These are phyloP conservation scores for Fusarium virguliforme DNA, from an alignment of 2,329 filamentous ascomycete genomes.

Conservation along the genomic window DNA sequence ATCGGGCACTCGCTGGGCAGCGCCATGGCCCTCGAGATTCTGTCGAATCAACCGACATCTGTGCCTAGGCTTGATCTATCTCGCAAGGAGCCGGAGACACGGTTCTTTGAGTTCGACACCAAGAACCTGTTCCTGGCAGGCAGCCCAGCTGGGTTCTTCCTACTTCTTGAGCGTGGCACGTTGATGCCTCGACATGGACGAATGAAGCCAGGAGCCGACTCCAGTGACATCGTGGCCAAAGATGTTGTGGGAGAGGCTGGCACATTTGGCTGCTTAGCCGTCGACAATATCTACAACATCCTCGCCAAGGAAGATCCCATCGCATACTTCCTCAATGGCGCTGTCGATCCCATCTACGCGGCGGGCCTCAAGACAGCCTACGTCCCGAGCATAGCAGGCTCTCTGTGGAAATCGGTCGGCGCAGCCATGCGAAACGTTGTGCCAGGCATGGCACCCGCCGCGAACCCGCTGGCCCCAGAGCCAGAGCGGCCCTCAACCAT, in stretches of 20 bases:
- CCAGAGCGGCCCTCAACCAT: constrained; percentile 58
- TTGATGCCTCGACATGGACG: constrained; percentile 84
- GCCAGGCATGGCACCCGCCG: constrained; percentile 63
- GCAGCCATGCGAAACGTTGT: constrained; percentile 75
- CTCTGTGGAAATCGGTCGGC: constrained; percentile 76
- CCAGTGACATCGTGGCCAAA: constrained; percentile 69
- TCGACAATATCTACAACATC: constrained; percentile 98
- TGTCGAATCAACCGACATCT: constrained; percentile 88
- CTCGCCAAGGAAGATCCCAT: constrained; percentile 82
- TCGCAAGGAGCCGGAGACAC: constrained; percentile 61
- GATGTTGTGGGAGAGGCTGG: constrained; percentile 84
- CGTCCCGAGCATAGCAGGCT: constrained; percentile 80
- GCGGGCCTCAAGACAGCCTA: constrained; percentile 82
- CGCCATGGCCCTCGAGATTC: constrained; percentile 92
- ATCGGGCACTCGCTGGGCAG: constrained; percentile 95
- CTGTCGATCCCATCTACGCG: constrained; percentile 87
- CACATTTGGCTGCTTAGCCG: constrained; percentile 89
- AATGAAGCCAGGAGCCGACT: constrained; percentile 81
- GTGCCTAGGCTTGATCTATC: constrained; percentile 69
- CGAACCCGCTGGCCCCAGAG: constrained; percentile 52
- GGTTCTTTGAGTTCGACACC: constrained; percentile 91
- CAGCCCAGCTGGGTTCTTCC: constrained; percentile 92
- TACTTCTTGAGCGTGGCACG: constrained; percentile 82
- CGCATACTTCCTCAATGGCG: constrained; percentile 91
- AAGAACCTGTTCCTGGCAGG: constrained; percentile 91